These are phyloP conservation scores for Ganoderma leucocontextum DNA, from an alignment of 1,284 basidiomycete species.

Conservation along the genomic window DNA sequence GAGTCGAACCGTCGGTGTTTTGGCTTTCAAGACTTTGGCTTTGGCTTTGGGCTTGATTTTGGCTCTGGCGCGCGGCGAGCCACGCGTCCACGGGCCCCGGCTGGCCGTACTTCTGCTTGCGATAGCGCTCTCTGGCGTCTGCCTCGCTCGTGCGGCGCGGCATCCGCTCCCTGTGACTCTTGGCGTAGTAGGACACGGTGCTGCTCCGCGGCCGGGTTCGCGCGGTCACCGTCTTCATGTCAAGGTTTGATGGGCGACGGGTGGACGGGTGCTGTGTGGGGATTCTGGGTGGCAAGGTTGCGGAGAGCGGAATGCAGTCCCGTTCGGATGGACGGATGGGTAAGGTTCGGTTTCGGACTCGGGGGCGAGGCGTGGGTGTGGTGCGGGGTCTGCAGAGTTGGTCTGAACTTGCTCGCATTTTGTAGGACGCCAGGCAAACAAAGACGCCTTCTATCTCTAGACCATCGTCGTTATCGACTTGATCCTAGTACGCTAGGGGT, in stretches of 20 bases:
- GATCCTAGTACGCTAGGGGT: conserved; percentile 24
- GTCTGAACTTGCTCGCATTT: neutral
- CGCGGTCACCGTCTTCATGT: conserved; percentile 13
- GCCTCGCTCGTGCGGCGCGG: conserved; percentile 22
- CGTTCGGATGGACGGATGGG: neutral
- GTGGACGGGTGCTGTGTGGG: conserved; percentile 1
- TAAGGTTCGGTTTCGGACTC: neutral
- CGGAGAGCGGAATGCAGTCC: neutral
- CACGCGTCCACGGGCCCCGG: conserved; percentile 32
- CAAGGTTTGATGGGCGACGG: neutral
- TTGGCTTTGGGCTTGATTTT: neutral
- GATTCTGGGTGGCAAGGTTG: neutral
- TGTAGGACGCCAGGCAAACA: conserved; percentile 15
- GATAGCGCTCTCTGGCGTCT: conserved; percentile 21
- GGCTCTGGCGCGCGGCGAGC: conserved; percentile 26
- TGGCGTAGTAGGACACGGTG: conserved; percentile 6
- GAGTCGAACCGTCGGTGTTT: neutral
- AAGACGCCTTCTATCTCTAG: conserved; percentile 21
- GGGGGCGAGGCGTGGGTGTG: neutral
- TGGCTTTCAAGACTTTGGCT: neutral
- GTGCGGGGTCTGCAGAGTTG: neutral
- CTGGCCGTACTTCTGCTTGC: conserved; percentile 23
- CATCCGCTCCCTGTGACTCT: conserved; percentile 1
- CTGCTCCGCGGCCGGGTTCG: conserved; percentile 8
- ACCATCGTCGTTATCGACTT: conserved; percentile 26